Base-by-base conservation (phyloP, 2,329 filamentous ascomycete genomes). In the Clonostachys rhizophaga region DNA sequence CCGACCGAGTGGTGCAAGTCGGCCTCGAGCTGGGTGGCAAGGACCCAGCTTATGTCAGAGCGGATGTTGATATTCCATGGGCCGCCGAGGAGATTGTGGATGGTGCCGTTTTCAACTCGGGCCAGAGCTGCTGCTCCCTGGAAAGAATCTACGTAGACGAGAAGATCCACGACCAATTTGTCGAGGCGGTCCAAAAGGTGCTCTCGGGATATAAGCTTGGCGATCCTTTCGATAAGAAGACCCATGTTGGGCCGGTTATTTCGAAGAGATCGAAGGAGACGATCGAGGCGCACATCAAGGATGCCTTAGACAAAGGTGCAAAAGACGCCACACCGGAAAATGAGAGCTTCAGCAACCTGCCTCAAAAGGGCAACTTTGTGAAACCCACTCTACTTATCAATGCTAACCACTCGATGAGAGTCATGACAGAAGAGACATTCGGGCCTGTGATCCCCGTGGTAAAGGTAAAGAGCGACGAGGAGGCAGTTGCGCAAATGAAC, bases 361-460 rank as follows among this genome's bases (percentile, higher is more conserved):
- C 89, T 3, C 50, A 78, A n/a, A 83, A 84, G 60, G 91, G 91
- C 50, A 96, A 96, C 71, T 97, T 88, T 62, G 86, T 96, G 55
- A 84, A 84, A 60, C 92, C 92, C 20, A 94, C 89, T 4, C 78
- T 97, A 34, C 74, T 97, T 49, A 87, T 82, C 14, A 78, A 83
- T 54, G 89, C 94, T 49, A 83, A 83, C 50, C 92, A 96, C 68
- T 75, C 74, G 52, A 96, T 96, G 91, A 70, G 71, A 5, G 84
- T 96, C 52, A 96, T 96, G 89, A 89, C 75, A 18, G 90, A 96
- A 54, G 92, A 97, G 74, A 96, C 91, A 0, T 97, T 97, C 62
- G 92, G 92, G 1, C 92, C 92, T 2, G 83, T 96, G 16, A 92
- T 97, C 56, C 87, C 91, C 1, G 82, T 96, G 16, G 89, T 92